A percentile compares a stretch with the other conserved stretches of the same genome.
Evolutionary conservation across 768 basidiomycete species (phyloP).

Genomic region (Pleurotus tuber-regium): DNA sequence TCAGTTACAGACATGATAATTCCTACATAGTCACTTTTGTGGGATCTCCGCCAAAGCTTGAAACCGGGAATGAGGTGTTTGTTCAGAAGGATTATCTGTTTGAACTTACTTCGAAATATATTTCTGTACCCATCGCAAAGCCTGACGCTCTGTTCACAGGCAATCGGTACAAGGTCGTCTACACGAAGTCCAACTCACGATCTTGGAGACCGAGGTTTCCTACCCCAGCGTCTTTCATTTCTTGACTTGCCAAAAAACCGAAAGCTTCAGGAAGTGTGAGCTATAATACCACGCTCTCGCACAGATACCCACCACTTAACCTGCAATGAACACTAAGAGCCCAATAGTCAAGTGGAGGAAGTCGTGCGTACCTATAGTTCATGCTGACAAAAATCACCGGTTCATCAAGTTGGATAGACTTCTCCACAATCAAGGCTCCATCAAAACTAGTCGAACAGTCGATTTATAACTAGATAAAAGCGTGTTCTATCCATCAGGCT

Average conservation of each 20-base stretch:
- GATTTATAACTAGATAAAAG: not conserved
- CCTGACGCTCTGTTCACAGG: conserved; percentile 60
- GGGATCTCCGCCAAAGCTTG: conserved; percentile 57
- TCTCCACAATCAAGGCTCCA: conserved; percentile 39
- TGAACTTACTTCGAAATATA: conserved; percentile 52
- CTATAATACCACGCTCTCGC: no score
- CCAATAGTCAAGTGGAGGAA: no score
- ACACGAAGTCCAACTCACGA: conserved; percentile 45
- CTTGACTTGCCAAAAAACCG: conserved; percentile 50
- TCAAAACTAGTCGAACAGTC: conserved; percentile 38
- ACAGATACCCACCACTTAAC: no score
- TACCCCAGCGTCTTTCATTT: conserved; percentile 48
- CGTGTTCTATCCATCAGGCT: conserved; percentile 6
- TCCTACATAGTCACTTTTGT: conserved; percentile 55
- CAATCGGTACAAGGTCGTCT: no score
- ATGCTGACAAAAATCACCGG: conserved; percentile 54
- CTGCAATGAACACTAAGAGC: no score
- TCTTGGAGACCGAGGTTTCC: conserved; percentile 68
- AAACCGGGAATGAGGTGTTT: no score
- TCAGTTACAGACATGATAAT: no score
- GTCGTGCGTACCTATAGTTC: conserved; percentile 49
- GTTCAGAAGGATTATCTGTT: no score
- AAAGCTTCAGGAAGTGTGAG: conserved; percentile 30
- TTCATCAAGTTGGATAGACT: conserved; percentile 38
- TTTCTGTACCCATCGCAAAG: conserved; percentile 63